phyloP scores from a whole-genome alignment of 176 grass and related monocot species.

The Tillandsia fasciculata region DNA sequence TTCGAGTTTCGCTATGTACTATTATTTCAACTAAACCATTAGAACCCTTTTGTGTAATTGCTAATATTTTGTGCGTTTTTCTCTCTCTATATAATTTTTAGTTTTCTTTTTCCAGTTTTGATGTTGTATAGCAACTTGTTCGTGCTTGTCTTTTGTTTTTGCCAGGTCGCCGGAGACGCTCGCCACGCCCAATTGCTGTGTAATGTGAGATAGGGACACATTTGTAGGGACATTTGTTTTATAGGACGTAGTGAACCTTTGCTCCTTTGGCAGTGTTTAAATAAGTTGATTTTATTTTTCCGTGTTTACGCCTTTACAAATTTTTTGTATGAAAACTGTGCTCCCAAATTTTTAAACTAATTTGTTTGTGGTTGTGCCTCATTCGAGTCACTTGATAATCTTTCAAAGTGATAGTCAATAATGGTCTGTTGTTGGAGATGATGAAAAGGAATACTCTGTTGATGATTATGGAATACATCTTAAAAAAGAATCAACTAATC shows the following conservation, averaged over 20 bases:
- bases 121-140: too few species aligned
- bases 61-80: too few species aligned
- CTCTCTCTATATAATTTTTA: too few species aligned
- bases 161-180: conserved; percentile 78
- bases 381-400: background rate
- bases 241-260: background rate
- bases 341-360: background rate
- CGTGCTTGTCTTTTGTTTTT: background rate
- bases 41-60: too few species aligned
- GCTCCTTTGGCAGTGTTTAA: conserved; percentile 10
- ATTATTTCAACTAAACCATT: too few species aligned
- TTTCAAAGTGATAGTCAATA: background rate
- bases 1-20: too few species aligned
- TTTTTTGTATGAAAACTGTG: conserved; percentile 1
- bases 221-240: background rate
- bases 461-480: background rate
- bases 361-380: background rate
- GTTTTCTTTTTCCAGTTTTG: too few species aligned
- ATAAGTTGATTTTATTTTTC: conserved; percentile 4
- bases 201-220: conserved; percentile 42
- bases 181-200: conserved; percentile 44
- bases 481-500: too few species aligned
- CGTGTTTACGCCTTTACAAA: background rate
- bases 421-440: background rate
- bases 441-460: background rate